Conservation (phyloP, 345 rosid genomes). For the Carallia brachiata region DNA sequence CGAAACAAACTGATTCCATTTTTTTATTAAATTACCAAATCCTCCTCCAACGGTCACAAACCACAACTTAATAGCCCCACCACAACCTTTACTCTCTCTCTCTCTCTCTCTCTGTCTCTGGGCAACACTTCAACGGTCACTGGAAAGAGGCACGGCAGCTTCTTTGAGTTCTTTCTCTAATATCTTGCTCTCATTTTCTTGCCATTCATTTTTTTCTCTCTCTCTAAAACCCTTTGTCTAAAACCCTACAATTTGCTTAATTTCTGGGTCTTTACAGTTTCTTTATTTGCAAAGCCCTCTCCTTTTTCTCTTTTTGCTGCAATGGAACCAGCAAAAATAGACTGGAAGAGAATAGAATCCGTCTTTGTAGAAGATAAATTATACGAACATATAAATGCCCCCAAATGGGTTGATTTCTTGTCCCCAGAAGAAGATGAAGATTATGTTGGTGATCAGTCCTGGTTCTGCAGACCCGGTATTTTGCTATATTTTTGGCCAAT, state of each 20-base stretch:
- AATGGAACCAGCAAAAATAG: conserved; percentile 92
- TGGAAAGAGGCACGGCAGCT: background rate
- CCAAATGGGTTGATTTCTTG: conserved; percentile 84
- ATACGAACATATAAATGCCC: conserved; percentile 83
- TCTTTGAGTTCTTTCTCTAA: background rate
- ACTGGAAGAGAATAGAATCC: conserved; percentile 81
- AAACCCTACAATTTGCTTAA: background rate
- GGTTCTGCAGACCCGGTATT: conserved; percentile 89
- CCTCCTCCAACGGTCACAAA: conserved; percentile 36
- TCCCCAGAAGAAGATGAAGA: conserved; percentile 25
- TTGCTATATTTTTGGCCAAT: background rate
- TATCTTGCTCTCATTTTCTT: conserved; percentile 9
- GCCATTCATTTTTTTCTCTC: conserved; percentile 12
- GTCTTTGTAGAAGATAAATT: conserved; percentile 60
- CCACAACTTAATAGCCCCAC: conserved; percentile 1
- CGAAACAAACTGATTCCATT: background rate
- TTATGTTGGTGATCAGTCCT: conserved; percentile 47
- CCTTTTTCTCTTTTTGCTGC: background rate
- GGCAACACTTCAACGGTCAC: background rate
- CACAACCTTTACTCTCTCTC: conserved; percentile 19
- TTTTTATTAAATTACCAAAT: background rate
- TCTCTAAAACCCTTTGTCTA: conserved; percentile 8
- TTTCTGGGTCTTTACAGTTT: background rate
- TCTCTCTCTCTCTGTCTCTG: background rate
- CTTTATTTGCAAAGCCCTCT: conserved; percentile 6